Percentiles rank a stretch among this genome's conserved stretches.
These are phyloP conservation scores for Fusarium sp. DNA, from an alignment of 2,329 filamentous ascomycete genomes.

Conservation along the genomic window DNA sequence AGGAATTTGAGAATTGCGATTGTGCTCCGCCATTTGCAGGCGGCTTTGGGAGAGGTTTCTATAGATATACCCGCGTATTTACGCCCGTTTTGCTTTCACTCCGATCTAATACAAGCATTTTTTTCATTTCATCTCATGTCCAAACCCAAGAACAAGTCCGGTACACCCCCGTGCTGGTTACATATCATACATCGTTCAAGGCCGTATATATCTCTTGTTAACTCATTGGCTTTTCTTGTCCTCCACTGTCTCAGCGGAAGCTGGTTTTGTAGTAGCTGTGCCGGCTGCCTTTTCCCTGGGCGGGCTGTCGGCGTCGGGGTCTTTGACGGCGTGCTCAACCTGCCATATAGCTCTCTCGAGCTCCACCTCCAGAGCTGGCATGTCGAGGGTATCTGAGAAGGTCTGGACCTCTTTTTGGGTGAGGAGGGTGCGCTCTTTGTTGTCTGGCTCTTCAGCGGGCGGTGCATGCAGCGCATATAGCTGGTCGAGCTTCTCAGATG, in stretches of 20 bases:
- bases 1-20: conserved; percentile 36
- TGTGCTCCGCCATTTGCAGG: conserved; percentile 25
- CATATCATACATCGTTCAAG: conserved; percentile 44
- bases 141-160: conserved; percentile 19
- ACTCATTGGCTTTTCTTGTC: conserved; percentile 41
- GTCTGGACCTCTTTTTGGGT: conserved; percentile 64
- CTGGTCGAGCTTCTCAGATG: conserved; percentile 76
- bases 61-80: conserved; percentile 43
- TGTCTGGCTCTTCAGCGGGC: conserved; percentile 32
- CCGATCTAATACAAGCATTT: conserved; percentile 33
- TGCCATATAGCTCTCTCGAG: conserved; percentile 82
- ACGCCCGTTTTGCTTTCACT: conserved; percentile 32
- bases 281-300: conserved; percentile 28
- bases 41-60: conserved; percentile 43
- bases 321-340: conserved; percentile 65
- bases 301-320: conserved; percentile 45
- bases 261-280: conserved; percentile 21
- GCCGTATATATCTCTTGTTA: conserved; percentile 12
- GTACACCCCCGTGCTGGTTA: conserved; percentile 19
- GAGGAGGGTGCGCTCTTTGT: conserved; percentile 56
- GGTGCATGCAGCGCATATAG: conserved; percentile 70
- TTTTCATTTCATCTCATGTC: conserved; percentile 5
- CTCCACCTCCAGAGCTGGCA: conserved; percentile 77
- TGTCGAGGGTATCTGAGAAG: conserved; percentile 70
- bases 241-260: conserved; percentile 22